These are phyloP conservation scores for Solanum microdontum DNA, from an alignment of 257 asterid species.

Conservation along the genomic window DNA sequence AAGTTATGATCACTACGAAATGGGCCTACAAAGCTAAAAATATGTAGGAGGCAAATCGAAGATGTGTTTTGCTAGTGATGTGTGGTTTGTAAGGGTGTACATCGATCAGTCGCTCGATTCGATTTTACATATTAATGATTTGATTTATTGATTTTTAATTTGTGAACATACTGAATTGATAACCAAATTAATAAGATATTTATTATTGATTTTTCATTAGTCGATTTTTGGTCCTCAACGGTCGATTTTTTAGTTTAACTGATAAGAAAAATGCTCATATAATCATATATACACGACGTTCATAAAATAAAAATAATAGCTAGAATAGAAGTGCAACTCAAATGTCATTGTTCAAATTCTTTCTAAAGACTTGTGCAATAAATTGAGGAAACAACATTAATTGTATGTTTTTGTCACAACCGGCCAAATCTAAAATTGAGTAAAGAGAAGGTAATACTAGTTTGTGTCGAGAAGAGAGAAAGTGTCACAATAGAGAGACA, in stretches of 20 bases:
- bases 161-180: fast-evolving
- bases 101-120: too few relatives aligned
- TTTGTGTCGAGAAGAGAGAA: too few relatives aligned
- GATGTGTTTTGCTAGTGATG: background rate
- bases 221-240: too few relatives aligned
- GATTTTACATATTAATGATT: fast-evolving
- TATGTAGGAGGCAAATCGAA: background rate
- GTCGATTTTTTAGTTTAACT: too few relatives aligned
- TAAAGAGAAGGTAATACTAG: background rate
- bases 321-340: background rate
- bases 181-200: too few relatives aligned
- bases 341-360: too few relatives aligned
- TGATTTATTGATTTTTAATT: too few relatives aligned
- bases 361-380: too few relatives aligned
- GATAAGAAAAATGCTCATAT: background rate
- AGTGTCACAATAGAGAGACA: background rate
- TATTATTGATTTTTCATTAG: too few relatives aligned
- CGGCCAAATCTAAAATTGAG: background rate
- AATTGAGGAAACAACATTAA: too few relatives aligned
- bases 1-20: background rate
- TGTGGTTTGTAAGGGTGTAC: background rate
- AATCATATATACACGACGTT: background rate
- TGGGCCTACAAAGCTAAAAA: background rate
- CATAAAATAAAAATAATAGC: too few relatives aligned
- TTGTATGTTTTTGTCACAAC: background rate